A percentile compares a stretch with the other conserved stretches of the same genome.
Conservation (phyloP, 176 grass and related monocot genomes). For the Eremochloa ophiuroides region DNA sequence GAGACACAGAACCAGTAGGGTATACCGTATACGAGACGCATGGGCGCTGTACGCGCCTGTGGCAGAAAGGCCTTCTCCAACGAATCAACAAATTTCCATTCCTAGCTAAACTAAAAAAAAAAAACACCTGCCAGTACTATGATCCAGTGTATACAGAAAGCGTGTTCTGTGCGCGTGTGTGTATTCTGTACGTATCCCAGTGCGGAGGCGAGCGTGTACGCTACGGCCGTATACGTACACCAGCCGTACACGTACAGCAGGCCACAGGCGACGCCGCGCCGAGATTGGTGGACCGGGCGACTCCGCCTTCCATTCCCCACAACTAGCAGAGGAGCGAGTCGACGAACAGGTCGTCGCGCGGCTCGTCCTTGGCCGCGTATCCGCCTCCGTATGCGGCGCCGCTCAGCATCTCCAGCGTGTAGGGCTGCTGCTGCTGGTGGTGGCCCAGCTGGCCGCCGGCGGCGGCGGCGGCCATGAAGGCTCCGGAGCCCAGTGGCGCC, state of each 20-base stretch:
- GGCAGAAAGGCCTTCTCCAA: neutral
- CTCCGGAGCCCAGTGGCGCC: neutral
- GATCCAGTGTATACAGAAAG: neutral
- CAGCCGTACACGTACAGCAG: neutral
- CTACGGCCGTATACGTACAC: neutral
- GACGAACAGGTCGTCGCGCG: slow-evolving; percentile 58
- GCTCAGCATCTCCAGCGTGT: slow-evolving; percentile 32
- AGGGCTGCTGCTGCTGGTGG: neutral
- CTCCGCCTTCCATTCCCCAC: neutral
- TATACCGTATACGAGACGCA: neutral
- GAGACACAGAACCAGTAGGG: neutral
- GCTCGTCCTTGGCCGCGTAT: slow-evolving; percentile 60
- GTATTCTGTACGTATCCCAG: neutral
- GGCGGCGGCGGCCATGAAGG: too few relatives aligned
- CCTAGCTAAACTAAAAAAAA: neutral
- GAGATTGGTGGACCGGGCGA: neutral
- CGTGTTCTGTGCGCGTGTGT: neutral
- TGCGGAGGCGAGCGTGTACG: neutral
- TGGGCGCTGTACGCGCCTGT: neutral
- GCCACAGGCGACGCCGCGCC: neutral
- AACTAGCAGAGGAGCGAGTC: slow-evolving; percentile 57
- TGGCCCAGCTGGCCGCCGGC: neutral
- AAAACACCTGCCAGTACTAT: neutral
- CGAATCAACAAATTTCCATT: slow-evolving; percentile 10
- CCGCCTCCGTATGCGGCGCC: neutral